Base-by-base conservation (phyloP, 2,329 filamentous ascomycete genomes). In the Botryotinia narcissicola region DNA sequence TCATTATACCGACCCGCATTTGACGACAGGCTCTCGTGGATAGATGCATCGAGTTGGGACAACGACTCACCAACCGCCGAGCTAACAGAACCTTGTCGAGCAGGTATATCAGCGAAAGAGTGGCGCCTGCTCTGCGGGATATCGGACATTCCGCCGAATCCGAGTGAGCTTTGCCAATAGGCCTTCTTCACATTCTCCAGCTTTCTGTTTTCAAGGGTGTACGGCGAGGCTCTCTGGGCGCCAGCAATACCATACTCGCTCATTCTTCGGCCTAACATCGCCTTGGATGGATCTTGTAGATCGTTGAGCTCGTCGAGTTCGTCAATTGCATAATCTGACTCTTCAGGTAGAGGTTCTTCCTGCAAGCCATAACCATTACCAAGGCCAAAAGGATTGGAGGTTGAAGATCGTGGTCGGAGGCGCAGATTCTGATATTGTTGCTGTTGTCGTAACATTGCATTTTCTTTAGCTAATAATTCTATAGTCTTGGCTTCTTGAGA, bases 121-220 rank as follows among this genome's bases (percentile, higher is more conserved):
- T 95, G 93, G 42, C 93, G 89, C 74, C 93, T 88, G 78, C 92
- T 94, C 78, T 94, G 92, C 20, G 91, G 89, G 44, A 89, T 85
- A 75, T 93, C 91, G 6, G 85, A 85, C 37, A 88, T 77, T 25
- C 87, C 86, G 62, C 88, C 87, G 80, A 93, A 92, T 1, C 88
- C 90, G n/a, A 90, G 85, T 9, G 90, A 90, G 77, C 88, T 92
- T 76, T 92, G 91, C 92, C 92, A 94, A 75, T 89, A 88, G 6
- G 87, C 89, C 78, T 89, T 91, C 81, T 91, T 91, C 14, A 91
- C 84, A 76, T 87, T 90, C 74, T 92, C 90, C 16, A 88, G 80
- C 78, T 91, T 91, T 73, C 89, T 85, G 73, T 87, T 89, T 75
- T 92, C 90, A 48, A 86, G 79, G n/a, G 85, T 82, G 75, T 81